Conservation (phyloP, 805 yeast species). For the Ogataea methylovora region DNA sequence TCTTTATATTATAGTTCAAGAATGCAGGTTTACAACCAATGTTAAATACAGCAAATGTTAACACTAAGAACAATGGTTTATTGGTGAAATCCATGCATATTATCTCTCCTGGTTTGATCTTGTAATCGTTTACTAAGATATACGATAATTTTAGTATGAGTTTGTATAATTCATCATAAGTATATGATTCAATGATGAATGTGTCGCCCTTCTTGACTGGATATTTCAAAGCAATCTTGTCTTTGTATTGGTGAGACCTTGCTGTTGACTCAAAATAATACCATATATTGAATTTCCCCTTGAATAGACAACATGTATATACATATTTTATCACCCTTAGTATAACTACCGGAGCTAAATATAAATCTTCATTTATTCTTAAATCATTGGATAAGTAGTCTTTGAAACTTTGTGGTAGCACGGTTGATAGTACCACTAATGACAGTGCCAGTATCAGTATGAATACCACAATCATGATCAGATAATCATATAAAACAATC, state of each 20-base stretch:
- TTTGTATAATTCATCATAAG: slow-evolving; percentile 63
- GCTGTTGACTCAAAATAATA: slow-evolving; percentile 55
- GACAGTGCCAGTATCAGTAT: too few relatives aligned
- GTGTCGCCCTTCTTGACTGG: too few relatives aligned
- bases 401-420: too few relatives aligned
- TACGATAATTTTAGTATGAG: slow-evolving; percentile 59
- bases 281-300: slow-evolving; percentile 56
- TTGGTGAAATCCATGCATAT: slow-evolving; percentile 75
- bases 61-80: slow-evolving; percentile 70
- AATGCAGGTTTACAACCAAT: slow-evolving; percentile 87
- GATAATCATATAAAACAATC: too few relatives aligned
- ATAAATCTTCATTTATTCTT: slow-evolving; percentile 43
- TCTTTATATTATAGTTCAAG: slow-evolving; percentile 70
- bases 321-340: slow-evolving; percentile 34
- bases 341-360: slow-evolving; percentile 38
- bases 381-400: slow-evolving; percentile 38
- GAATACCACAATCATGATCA: too few relatives aligned
- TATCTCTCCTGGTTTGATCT: slow-evolving; percentile 56
- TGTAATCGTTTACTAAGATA: slow-evolving; percentile 54
- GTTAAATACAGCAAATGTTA: slow-evolving; percentile 87
- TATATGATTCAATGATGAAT: slow-evolving; percentile 54
- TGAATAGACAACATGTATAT: slow-evolving; percentile 22
- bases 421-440: too few relatives aligned
- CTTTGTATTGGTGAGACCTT: slow-evolving; percentile 41
- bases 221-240: slow-evolving; percentile 50